A percentile compares a stretch with the other conserved stretches of the same genome.
Conservation (phyloP, 192 early-diverging fungal species). For the Coemansia aciculifera region DNA sequence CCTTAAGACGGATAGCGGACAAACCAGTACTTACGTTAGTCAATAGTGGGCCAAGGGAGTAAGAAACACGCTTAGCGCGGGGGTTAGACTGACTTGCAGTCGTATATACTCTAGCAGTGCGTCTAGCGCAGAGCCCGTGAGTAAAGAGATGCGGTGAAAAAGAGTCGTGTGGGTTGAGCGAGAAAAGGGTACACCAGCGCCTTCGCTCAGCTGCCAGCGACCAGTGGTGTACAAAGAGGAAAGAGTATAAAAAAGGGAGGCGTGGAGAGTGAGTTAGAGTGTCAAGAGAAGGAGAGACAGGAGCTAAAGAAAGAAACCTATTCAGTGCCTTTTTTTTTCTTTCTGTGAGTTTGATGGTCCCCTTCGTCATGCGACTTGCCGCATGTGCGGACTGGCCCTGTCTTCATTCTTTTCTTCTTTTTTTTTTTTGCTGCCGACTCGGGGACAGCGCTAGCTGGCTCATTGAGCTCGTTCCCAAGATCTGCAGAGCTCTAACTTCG, state of each 20-base stretch:
- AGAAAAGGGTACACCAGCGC: background rate
- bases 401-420: background rate
- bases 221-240: background rate
- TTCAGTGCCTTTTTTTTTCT: slow-evolving; percentile 2
- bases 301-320: background rate
- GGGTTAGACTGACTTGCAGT: background rate
- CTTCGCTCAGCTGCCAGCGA: background rate
- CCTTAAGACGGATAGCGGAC: background rate
- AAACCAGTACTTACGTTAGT: slow-evolving; percentile 8
- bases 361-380: slow-evolving; percentile 1
- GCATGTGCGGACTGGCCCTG: background rate
- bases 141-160: background rate
- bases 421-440: background rate
- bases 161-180: background rate
- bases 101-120: background rate
- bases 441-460: background rate
- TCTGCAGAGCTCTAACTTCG: slow-evolving; percentile 9
- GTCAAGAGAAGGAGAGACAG: background rate
- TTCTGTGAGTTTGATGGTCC: slow-evolving; percentile 3
- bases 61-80: background rate
- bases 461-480: background rate
- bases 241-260: background rate
- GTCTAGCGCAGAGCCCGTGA: slow-evolving; percentile 2
- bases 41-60: slow-evolving; percentile 6
- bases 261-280: background rate